A percentile compares a stretch with the other conserved stretches of the same genome.
Evolutionary conservation across 257 asterid genomes (phyloP).

Genomic region (Capsicum baccatum): DNA sequence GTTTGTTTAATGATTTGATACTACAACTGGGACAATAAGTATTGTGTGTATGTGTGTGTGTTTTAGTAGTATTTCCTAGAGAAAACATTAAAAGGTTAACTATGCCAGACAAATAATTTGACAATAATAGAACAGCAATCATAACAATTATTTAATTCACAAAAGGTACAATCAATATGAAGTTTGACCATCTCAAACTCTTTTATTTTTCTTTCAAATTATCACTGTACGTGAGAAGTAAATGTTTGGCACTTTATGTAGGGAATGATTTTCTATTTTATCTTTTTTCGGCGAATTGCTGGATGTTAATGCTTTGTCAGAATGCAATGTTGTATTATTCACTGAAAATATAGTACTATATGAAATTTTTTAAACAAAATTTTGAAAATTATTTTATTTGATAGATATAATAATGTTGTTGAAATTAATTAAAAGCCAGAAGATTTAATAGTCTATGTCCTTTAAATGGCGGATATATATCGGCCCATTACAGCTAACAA

Average conservation of each 20-base stretch:
- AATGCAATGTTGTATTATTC: conserved; percentile 10
- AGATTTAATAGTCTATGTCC: neutral
- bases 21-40: neutral
- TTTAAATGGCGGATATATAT: neutral
- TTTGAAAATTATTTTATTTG: conserved; percentile 8
- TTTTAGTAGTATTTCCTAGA: no score
- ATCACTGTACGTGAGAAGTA: neutral
- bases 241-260: conserved; percentile 27
- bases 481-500: conserved; percentile 20
- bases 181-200: conserved; percentile 19
- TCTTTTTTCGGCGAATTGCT: conserved; percentile 21
- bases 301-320: conserved; percentile 21
- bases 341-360: neutral
- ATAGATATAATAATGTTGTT: neutral
- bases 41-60: neutral
- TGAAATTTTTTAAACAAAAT: neutral
- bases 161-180: conserved; percentile 21
- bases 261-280: conserved; percentile 6
- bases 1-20: neutral
- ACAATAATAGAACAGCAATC: neutral
- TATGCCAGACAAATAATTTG: neutral
- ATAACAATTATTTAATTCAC: conserved; percentile 22
- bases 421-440: neutral
- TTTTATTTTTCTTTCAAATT: neutral
- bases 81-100: conserved; percentile 13